Evolutionary conservation across 352 stramenopile genomes (phyloP), one percentile per base, ranked within the genome.

Genomic region (Phytopythium montanum): DNA sequence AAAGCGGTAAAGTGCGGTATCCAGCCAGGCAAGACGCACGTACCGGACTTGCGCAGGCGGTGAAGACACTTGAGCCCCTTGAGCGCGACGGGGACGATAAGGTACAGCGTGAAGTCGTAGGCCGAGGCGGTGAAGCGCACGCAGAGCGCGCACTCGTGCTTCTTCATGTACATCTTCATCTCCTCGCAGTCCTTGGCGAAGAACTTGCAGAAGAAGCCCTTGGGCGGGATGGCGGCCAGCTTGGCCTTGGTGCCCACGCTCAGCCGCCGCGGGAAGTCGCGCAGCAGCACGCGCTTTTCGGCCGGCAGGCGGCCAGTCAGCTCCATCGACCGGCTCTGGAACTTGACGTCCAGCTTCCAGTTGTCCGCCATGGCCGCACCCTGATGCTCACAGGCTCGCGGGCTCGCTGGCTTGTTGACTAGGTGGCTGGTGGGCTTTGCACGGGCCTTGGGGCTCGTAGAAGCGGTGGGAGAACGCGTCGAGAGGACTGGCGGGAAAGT

Each of bases 201-300:
- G 66, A 95, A 95, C 71, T 95, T 95, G 69, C 85, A 95, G 66
- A 95, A 95, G 61, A 95, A 92, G 8, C 85, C 85, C 54, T 90
- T 92, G 34, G 80, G 84, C n/a, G 85, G 85, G 58, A 95, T 88
- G 29, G 85, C 84, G 5, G 76, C 61, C 45, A 92, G 69, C 63
- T 93, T 95, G 51, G 79, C 83, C 59, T 88, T 88, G 10, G 81
- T 95, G 31, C 72, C 69, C n/a, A 95, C 73, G 7, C 69, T 78
- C 44, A 95, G 72, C 28, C 85, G 85, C n/a, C 69, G 75, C 12
- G 85, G 85, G 55, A 95, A 92, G 51, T 95, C 85, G 36, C 77
- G 70, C 41, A 93, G 62, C 38, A 92, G 69, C 62, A 69, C 73
- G 56, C 85, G 85, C 62, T 95, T 95, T 70, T 95, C 85, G 21